Base-by-base conservation (phyloP, 345 rosid genomes). In the Gossypium stocksii region DNA sequence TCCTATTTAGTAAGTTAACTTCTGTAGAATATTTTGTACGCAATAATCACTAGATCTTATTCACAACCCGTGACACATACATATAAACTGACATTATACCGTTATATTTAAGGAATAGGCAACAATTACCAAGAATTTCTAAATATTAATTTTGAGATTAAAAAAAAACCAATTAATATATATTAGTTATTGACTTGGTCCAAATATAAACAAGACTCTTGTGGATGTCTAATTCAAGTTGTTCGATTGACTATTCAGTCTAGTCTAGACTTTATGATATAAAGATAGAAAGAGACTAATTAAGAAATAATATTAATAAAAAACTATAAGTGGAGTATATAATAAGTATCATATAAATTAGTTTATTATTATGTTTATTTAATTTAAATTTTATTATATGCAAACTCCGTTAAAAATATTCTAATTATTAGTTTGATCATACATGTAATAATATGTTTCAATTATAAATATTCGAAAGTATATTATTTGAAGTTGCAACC, bases 171-270 rank as follows among this genome's bases (percentile, higher is more conserved):
- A 38, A 59, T 27, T 2, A 10, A 51, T 7, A 23, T n/a, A 27
- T n/a, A 15, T 38, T 27, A 46, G 60, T 9, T 71, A 73, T 80
- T 74, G 85, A 80, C 84, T 60, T 45, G 62, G 85, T 86, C 83
- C 59, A 51, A 72, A 59, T 19, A 19, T 23, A 25, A 59, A 17
- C 17, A 34, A 75, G 65, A 56, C 69, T 14, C 12, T 19, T 34
- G 63, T 56, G 64, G 56, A 61, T 65, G 79, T 74, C 48, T 63
- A 56, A 49, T 60, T 73, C 53, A 70, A 34, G 76, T 71, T 25
- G 70, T 45, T 74, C 83, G 71, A 52, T 80, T 83, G 87, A 80
- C 85, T 49, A 60, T 68, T 25, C 23, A 68, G 79, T 80, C 79
- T 62, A 67, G 74, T 77, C 82, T 62, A 67, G 74, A 74, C 79